Evolutionary conservation across 305 asterid species (phyloP).

Genomic region (Andrographis paniculata): DNA sequence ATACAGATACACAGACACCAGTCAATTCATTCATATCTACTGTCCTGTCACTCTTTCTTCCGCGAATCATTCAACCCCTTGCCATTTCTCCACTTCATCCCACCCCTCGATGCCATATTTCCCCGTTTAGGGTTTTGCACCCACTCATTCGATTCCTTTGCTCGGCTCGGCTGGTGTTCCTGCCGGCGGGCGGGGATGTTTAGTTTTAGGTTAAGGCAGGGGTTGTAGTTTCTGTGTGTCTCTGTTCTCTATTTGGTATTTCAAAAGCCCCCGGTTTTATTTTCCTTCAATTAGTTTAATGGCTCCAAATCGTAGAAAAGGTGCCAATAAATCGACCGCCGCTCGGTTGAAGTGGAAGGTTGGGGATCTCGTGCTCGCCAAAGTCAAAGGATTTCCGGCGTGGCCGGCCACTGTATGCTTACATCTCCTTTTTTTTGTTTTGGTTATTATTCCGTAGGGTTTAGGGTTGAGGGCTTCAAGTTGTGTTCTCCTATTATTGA

Average conservation of each 20-base stretch:
- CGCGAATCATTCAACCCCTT: slow-evolving; percentile 25
- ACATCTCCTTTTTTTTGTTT: neutral
- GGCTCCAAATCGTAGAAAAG: slow-evolving; percentile 82
- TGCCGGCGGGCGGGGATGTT: too few species aligned
- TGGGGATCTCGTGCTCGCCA: slow-evolving; percentile 96
- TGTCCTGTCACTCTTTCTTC: slow-evolving; percentile 27
- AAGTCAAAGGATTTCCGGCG: slow-evolving; percentile 89
- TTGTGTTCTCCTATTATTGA: slow-evolving; percentile 1
- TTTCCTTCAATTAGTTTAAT: slow-evolving; percentile 27
- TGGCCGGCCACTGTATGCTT: slow-evolving; percentile 89
- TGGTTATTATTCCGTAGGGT: too few species aligned
- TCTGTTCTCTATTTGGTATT: slow-evolving; percentile 20
- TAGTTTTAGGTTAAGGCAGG: slow-evolving; percentile 11
- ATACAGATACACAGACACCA: neutral
- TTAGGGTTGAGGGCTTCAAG: slow-evolving; percentile 13
- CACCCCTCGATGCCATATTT: slow-evolving; percentile 1
- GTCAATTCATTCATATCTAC: slow-evolving; percentile 17
- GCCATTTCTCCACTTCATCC: neutral
- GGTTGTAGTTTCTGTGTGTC: slow-evolving; percentile 12
- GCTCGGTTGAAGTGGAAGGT: slow-evolving; percentile 73
- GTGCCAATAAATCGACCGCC: slow-evolving; percentile 41
- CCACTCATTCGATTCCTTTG: too few species aligned
- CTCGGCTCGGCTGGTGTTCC: neutral
- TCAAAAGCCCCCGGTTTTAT: slow-evolving; percentile 38
- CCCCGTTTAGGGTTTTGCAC: slow-evolving; percentile 32